These are phyloP conservation scores for Platismatia glauca DNA, from an alignment of 495 filamentous ascomycete genomes.

Conservation along the genomic window DNA sequence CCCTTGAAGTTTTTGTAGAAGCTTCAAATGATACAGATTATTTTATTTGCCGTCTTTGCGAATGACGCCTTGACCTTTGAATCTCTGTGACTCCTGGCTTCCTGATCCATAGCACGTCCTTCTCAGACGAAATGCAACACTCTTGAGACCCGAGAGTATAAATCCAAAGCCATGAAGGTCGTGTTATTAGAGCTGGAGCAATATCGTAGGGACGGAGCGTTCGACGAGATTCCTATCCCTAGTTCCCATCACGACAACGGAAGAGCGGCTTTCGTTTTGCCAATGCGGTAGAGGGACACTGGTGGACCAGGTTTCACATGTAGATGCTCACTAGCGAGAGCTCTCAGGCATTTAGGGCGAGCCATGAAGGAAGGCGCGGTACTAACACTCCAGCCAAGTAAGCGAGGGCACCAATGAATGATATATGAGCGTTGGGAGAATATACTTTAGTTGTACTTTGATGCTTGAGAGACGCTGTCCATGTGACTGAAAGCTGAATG, in stretches of 20 bases:
- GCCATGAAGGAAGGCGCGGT: neutral
- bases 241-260: neutral
- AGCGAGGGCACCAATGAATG: neutral
- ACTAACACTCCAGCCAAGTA: neutral
- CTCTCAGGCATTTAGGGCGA: neutral
- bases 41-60: no score
- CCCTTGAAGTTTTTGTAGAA: neutral
- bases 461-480: neutral
- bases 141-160: neutral
- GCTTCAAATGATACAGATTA: neutral
- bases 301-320: neutral
- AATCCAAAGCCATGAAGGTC: neutral
- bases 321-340: neutral
- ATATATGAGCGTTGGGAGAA: no score
- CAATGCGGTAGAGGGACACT: neutral
- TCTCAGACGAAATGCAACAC: neutral
- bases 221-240: neutral
- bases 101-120: neutral
- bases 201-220: neutral
- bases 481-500: neutral
- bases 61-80: neutral
- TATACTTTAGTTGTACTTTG: no score
- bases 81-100: neutral
- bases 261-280: neutral
- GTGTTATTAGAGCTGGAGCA: neutral